A percentile compares a stretch with the other conserved stretches of the same genome.
These are phyloP conservation scores for Trichoderma orchidacearum DNA, from an alignment of 495 filamentous ascomycete species.

Conservation along the genomic window DNA sequence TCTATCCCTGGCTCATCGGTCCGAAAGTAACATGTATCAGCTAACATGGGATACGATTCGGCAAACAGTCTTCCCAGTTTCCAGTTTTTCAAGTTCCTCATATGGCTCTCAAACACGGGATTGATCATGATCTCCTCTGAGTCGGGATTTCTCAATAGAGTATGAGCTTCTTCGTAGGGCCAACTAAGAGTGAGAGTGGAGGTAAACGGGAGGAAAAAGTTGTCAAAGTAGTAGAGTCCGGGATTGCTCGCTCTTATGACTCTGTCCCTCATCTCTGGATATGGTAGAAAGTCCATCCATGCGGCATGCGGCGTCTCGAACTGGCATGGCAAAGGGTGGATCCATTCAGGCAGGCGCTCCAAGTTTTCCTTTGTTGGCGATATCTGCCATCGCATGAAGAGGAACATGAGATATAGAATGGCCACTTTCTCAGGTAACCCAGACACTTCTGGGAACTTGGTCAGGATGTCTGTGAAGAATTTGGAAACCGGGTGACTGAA, in stretches of 20 bases:
- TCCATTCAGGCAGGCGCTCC: constrained; percentile 53
- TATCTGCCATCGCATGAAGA: constrained; percentile 73
- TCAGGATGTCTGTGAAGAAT: constrained; percentile 69
- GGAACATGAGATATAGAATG: constrained; percentile 70
- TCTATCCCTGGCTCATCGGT: not conserved
- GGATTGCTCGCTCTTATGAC: constrained; percentile 35
- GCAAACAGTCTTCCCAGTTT: constrained; percentile 57
- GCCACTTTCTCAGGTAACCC: constrained; percentile 63
- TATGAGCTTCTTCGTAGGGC: constrained; percentile 56
- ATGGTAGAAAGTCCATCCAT: constrained; percentile 71
- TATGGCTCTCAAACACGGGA: constrained; percentile 64
- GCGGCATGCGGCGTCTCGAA: constrained; percentile 49
- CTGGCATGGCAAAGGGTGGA: constrained; percentile 47
- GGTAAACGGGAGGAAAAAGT: constrained; percentile 70
- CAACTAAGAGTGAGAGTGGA: constrained; percentile 60
- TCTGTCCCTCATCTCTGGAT: constrained; percentile 56
- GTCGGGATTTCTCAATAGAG: constrained; percentile 40
- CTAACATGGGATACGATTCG: constrained; percentile 44
- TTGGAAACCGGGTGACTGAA: constrained; percentile 64
- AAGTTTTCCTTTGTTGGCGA: constrained; percentile 61
- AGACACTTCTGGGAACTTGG: constrained; percentile 56
- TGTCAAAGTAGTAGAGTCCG: constrained; percentile 43
- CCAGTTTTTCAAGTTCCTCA: constrained; percentile 59
- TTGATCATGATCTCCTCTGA: constrained; percentile 55
- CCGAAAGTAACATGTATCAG: constrained; percentile 32